Evolutionary conservation across 768 basidiomycete genomes (phyloP).

Genomic region (Tricholoma flavovirens): DNA sequence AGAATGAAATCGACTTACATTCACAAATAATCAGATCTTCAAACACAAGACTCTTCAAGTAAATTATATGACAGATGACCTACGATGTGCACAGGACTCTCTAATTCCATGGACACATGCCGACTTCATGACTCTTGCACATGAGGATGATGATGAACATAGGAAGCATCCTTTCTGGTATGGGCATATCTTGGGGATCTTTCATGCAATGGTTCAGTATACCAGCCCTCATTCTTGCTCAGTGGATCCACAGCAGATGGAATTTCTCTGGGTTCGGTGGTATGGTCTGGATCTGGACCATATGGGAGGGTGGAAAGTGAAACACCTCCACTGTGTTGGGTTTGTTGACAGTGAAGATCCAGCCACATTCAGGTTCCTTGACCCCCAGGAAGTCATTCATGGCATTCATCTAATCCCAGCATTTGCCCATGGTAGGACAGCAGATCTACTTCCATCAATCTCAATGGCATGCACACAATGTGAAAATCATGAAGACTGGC

Average conservation of each 20-base stretch:
- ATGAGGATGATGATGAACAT: background rate
- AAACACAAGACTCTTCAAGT: constrained; percentile 26
- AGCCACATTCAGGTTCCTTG: background rate
- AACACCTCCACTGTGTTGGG: background rate
- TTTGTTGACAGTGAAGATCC: background rate
- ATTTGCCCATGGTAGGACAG: background rate
- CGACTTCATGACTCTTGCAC: constrained; percentile 24
- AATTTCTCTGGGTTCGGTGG: background rate
- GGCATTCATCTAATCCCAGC: background rate
- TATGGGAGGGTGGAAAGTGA: background rate
- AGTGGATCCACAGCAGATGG: background rate
- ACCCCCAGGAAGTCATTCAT: background rate
- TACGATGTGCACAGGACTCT: constrained; percentile 30
- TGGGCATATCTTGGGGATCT: constrained; percentile 18
- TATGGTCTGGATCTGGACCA: background rate
- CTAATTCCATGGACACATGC: constrained; percentile 26
- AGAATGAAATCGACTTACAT: constrained; percentile 9
- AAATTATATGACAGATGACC: constrained; percentile 38
- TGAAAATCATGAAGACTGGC: background rate
- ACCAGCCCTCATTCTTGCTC: constrained; percentile 2
- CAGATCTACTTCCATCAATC: background rate
- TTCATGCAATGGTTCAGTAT: constrained; percentile 17
- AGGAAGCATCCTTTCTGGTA: constrained; percentile 18
- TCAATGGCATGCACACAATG: background rate
- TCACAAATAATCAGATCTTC: constrained; percentile 22